phyloP scores from a whole-genome alignment of 345 rosid species.

The Isatis tinctoria region DNA sequence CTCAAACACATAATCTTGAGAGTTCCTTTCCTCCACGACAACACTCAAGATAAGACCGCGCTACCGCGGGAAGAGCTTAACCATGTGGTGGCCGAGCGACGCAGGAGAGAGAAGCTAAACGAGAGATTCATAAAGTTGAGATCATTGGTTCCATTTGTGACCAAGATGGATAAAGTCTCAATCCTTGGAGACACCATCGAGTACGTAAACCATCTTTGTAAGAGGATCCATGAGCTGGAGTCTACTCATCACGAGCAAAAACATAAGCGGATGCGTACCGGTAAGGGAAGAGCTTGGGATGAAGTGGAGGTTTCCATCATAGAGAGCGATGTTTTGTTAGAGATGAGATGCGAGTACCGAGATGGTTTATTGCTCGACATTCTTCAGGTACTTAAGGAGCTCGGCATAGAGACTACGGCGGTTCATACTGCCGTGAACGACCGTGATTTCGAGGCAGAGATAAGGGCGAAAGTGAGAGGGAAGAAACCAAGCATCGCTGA shows the following conservation, averaged over 20 bases:
- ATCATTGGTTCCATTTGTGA: constrained; percentile 90
- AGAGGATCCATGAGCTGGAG: constrained; percentile 83
- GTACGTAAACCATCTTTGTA: constrained; percentile 81
- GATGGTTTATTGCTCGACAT: constrained; percentile 82
- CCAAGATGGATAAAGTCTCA: constrained; percentile 98
- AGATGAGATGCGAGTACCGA: constrained; percentile 64
- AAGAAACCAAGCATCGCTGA: constrained; percentile 79
- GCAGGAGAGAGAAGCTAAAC: constrained; percentile 91
- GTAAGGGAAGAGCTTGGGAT: constrained; percentile 37
- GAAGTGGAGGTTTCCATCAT: constrained; percentile 89
- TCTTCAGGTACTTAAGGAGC: constrained; percentile 69
- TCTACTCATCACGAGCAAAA: constrained; percentile 1
- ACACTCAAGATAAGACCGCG: constrained; percentile 41
- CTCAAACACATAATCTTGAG: constrained; percentile 75
- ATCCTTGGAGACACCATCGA: constrained; percentile 93
- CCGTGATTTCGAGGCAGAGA: constrained; percentile 59
- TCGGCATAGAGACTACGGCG: constrained; percentile 61
- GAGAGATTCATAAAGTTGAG: constrained; percentile 76
- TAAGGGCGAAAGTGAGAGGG: constrained; percentile 86
- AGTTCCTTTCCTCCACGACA: constrained; percentile 71
- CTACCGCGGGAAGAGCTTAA: constrained; percentile 69
- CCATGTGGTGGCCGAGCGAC: constrained; percentile 92
- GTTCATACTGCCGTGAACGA: constrained; percentile 60
- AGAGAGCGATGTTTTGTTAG: constrained; percentile 77
- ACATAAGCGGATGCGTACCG: constrained; percentile 36